A percentile compares a stretch with the other conserved stretches of the same genome.
Conservation (phyloP, 2,329 filamentous ascomycete genomes). For the Fusarium scirpi region DNA sequence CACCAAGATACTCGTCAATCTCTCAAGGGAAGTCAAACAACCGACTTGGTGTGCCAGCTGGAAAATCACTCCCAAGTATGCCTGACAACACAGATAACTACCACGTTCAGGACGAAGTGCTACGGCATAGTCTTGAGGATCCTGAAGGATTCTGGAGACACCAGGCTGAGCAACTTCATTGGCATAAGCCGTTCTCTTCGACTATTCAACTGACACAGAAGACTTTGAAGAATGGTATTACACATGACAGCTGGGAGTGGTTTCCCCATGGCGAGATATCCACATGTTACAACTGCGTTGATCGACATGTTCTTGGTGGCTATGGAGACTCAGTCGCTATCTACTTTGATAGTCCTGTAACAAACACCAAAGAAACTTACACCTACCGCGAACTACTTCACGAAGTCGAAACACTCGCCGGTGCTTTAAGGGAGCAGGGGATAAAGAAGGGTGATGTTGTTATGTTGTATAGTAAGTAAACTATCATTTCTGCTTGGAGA, state of each 20-base stretch:
- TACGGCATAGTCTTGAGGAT: conserved; percentile 71
- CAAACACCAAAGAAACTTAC: conserved; percentile 75
- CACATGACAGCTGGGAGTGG: conserved; percentile 87
- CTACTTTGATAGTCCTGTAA: conserved; percentile 89
- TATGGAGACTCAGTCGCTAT: conserved; percentile 80
- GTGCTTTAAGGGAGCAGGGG: conserved; percentile 83
- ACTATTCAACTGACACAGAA: conserved; percentile 72
- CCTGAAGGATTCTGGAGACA: conserved; percentile 80
- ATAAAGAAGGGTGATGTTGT: conserved; percentile 88
- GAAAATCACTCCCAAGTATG: conserved; percentile 16
- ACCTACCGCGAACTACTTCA: conserved; percentile 81
- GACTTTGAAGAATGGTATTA: conserved; percentile 69
- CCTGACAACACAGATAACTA: conserved; percentile 32
- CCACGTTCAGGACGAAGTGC: conserved; percentile 63
- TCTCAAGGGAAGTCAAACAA: conserved; percentile 1
- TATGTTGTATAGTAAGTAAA: conserved; percentile 82
- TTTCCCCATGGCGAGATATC: conserved; percentile 90
- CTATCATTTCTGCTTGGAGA: neutral
- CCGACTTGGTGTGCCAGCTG: neutral
- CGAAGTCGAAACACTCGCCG: conserved; percentile 85
- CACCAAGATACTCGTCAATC: conserved; percentile 9
- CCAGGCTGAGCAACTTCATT: conserved; percentile 80
- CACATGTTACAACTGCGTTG: conserved; percentile 91
- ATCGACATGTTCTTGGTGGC: conserved; percentile 87
- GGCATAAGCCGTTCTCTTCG: conserved; percentile 80